Evolutionary conservation across 139 green algal species (phyloP), one percentile per base, ranked within the genome.

Genomic region (Chlamydomonas urium): DNA sequence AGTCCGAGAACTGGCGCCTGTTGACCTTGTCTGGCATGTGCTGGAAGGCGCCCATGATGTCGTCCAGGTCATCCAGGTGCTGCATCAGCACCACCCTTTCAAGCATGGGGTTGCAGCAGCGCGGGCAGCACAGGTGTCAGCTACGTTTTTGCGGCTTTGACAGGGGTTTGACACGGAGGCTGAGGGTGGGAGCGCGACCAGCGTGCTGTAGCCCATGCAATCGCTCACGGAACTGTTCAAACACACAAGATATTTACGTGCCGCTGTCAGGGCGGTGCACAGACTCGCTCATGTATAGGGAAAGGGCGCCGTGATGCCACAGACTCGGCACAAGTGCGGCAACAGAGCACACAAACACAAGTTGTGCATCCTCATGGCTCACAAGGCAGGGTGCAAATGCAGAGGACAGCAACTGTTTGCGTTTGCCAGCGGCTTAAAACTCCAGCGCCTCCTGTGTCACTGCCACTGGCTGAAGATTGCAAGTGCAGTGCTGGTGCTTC

Each of bases 11-110:
- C 29, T 38, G 31, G 14, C n/a, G 33, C 32, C 42, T 63, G 32
- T 73, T 73, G 32, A 57, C 32, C 37, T 65, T 42, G 32, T n/a
- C 28, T 2, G 47, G 65, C 21, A 73, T 38, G 6, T 19, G 26
- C 17, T 50, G 28, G 48, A 14, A 33, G 3, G 28, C 24, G 19
- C 32, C 19, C 26, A 78, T 32, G 50, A 85, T 75, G 36, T 81
- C 75, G 21, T 81, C 79, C 4, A 85, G 26, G 24, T 85, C 79
- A 50, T 85, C 79, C 38, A 81, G 56, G 63, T 85, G 72, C 35
- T 81, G 69, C 57, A 81, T 67, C 33, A 85, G 75, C 31, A 83
- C 38, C 23, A 77, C 53, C 48, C 28, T 34, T n/a, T n/a, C n/a
- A n/a, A n/a, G 71, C 26, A 32, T 1, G 21, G 1, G 32, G 26